Base-by-base conservation (phyloP, 805 yeast species). In the Candida nanaspora region DNA sequence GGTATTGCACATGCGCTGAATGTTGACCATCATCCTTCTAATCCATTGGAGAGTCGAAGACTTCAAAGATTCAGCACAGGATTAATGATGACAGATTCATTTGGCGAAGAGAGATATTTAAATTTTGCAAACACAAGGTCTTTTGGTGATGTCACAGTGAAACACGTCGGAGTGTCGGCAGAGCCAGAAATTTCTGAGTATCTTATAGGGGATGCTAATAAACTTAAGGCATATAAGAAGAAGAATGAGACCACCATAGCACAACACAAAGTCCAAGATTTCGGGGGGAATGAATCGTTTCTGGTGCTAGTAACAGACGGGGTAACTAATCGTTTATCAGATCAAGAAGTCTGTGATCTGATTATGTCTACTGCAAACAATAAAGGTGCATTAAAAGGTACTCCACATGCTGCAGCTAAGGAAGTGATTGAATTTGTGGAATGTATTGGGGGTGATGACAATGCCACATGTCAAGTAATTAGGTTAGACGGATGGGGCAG, bases 261-360 rank as follows among this genome's bases (percentile, higher is more conserved):
- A 5, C 33, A 48, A 8, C 37, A 43, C 20, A 41, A 52, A 21
- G 42, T 61, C 10, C 46, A 67, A 61, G 46, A 60, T 43, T 61
- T 81, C 43, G 95, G 95, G 2, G 95, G 96, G 14, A 84, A 83
- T 53, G 97, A 88, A 60, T 77, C 88, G 44, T 93, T 91, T 53
- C 50, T 93, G n/a, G 79, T 86, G 2, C 62, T 93, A 29, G 74
- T 86, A 19, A 76, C 86, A 19, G 98, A 93, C 63, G 98, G 98
- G 5, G 82, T 93, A 8, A 78, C 96, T 2, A 82, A 82, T 49
- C 69, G 73, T 48, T 69, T 87, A 40, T 71, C 85, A 5, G 97
- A 91, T 62, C 98, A 93, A 63, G 98, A 93, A 62, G 70, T 91
- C 22, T 86, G 84, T 6, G 98, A 93, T 61, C 66, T 93, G 19